phyloP scores from a whole-genome alignment of 768 basidiomycete species.

The Neoboletus magnificus region DNA sequence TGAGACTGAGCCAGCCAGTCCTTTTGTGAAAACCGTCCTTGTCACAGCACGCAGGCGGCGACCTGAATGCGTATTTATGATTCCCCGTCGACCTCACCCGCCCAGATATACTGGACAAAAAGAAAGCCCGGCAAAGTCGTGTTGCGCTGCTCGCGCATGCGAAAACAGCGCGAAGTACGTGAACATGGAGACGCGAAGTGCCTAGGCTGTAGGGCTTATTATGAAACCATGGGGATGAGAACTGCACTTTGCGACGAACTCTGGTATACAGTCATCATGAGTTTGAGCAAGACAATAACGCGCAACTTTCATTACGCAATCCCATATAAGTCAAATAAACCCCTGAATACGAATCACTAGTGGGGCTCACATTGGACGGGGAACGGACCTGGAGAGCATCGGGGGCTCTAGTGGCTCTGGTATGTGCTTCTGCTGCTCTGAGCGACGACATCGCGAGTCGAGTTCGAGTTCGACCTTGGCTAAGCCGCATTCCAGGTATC shows the following conservation, averaged over 20 bases:
- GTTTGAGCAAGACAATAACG: conserved; percentile 26
- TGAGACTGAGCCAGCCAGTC: conserved; percentile 32
- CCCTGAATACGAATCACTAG: too few relatives aligned
- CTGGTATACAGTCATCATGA: background rate
- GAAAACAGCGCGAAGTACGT: conserved; percentile 11
- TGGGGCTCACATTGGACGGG: conserved; percentile 3
- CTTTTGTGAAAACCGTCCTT: conserved; percentile 18
- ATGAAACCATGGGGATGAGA: conserved; percentile 29
- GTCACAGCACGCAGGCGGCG: background rate
- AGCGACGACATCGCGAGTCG: conserved; percentile 13
- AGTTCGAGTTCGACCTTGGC: background rate
- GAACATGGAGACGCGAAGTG: conserved; percentile 19
- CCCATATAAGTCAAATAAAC: conserved; percentile 6
- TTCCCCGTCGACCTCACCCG: background rate
- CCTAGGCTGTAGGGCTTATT: conserved; percentile 20
- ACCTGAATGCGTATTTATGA: conserved; percentile 23
- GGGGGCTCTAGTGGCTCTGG: background rate
- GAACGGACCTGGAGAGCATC: background rate
- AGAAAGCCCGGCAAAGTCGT: conserved; percentile 1
- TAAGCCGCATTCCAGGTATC: background rate
- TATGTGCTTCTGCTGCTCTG: conserved; percentile 4
- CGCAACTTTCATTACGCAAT: background rate
- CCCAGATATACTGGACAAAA: conserved; percentile 22
- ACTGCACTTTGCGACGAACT: conserved; percentile 2
- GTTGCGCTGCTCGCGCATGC: background rate